A percentile compares a stretch with the other conserved stretches of the same genome.
Conservation (phyloP, 2,329 filamentous ascomycete genomes). For the Sclerotinia sclerotiorum region DNA sequence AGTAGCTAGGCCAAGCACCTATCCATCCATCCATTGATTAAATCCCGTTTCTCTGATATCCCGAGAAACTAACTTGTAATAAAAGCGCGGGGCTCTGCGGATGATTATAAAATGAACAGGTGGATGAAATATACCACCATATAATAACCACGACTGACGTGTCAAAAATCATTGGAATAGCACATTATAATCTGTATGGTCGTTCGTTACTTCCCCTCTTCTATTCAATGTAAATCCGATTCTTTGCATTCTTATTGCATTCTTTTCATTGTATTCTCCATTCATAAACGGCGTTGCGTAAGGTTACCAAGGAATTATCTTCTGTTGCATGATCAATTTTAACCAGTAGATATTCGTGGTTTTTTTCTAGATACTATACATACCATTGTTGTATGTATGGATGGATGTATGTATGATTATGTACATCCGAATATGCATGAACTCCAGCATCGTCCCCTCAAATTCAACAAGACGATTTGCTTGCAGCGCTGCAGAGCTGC, state of each 20-base stretch:
- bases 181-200: background rate
- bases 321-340: background rate
- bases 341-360: background rate
- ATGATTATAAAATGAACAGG: slow-evolving; percentile 26
- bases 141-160: slow-evolving; percentile 36
- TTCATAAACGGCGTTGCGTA: background rate
- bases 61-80: background rate
- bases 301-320: background rate
- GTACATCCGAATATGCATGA: slow-evolving; percentile 16
- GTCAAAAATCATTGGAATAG: slow-evolving; percentile 28
- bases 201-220: slow-evolving; percentile 25
- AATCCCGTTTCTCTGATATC: background rate
- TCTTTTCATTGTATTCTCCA: background rate
- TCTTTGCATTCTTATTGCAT: background rate
- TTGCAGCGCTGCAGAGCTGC: slow-evolving; percentile 22
- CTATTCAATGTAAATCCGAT: background rate
- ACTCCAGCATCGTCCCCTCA: slow-evolving; percentile 14
- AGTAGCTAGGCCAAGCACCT: background rate
- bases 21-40: background rate
- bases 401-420: slow-evolving; percentile 25
- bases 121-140: slow-evolving; percentile 18
- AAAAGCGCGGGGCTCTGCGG: slow-evolving; percentile 31
- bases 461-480: background rate
- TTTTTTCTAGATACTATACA: too few relatives aligned
- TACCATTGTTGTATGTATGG: slow-evolving; percentile 24